These are phyloP conservation scores for Aspergillus sp. DNA, from an alignment of 2,329 filamentous ascomycete species.

Conservation along the genomic window DNA sequence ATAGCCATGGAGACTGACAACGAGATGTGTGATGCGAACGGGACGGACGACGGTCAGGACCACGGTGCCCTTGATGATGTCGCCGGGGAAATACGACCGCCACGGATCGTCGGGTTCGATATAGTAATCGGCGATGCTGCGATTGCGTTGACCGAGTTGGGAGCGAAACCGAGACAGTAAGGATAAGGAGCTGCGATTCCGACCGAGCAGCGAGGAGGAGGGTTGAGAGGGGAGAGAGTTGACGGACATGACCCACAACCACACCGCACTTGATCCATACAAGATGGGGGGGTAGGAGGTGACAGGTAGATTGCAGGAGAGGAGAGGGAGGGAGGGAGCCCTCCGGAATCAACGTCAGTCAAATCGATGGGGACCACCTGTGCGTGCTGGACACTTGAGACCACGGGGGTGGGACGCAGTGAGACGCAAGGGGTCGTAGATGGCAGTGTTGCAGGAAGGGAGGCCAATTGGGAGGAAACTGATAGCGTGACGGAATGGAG, in stretches of 20 bases:
- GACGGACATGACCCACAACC: constrained; percentile 41
- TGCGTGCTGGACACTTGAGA: too few relatives aligned
- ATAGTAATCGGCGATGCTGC: constrained; percentile 59
- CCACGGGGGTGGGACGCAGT: neutral
- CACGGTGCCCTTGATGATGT: constrained; percentile 60
- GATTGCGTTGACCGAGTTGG: constrained; percentile 52
- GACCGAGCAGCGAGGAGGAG: constrained; percentile 35
- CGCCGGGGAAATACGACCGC: constrained; percentile 60
- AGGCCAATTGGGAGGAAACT: neutral
- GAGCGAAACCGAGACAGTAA: constrained; percentile 55
- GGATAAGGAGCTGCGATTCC: constrained; percentile 42
- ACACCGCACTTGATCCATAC: constrained; percentile 32
- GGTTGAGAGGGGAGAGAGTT: constrained; percentile 31
- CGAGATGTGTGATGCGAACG: constrained; percentile 61
- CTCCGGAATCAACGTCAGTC: neutral
- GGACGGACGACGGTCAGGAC: constrained; percentile 59
- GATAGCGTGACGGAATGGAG: neutral
- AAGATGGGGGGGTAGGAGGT: constrained; percentile 17
- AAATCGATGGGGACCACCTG: too few relatives aligned
- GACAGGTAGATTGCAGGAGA: constrained; percentile 1
- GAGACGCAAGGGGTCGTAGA: neutral
- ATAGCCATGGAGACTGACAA: constrained; percentile 61
- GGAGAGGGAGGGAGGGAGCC: neutral
- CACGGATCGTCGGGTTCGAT: constrained; percentile 63
- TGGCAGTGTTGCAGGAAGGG: neutral